Base-by-base conservation (phyloP, 106 monocot species). In the Narthecium ossifragum region DNA sequence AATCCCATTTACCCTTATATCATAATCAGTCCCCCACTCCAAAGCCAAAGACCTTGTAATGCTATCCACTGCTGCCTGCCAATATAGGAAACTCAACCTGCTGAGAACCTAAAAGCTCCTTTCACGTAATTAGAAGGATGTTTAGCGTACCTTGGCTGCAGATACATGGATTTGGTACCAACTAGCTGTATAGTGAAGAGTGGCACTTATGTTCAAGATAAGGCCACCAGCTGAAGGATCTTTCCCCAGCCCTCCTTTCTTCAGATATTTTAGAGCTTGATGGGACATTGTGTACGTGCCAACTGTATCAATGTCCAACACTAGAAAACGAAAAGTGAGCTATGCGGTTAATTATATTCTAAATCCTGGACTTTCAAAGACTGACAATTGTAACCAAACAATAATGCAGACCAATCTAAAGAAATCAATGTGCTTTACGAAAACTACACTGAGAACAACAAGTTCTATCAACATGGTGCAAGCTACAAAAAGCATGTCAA, bases 91-190 rank as follows among this genome's bases (percentile, higher is more conserved):
- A 39, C 10, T 26, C 30, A 60, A 41, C 4, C 5, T 18, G 31
- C 22, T 13, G 1, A 28, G 27, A 60, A 56, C 17, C 5, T 46
- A 52, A 26, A 29, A 32, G 22, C 5, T 22, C 22, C 4, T 11
- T 15, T 30, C n/a, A 2, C 31, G 23, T 10, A 51, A 18, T 15
- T 2, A 51, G 15, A 61, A 18, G 8, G n/a, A 50, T 30, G 34
- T 14, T 15, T 4, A 30, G n/a, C 2, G 2, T 64, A 96, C 90
- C 94, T 98, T 98, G 26, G 96, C 96, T 54, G 96, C 90, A 26
- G 90, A 80, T 36, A 84, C 86, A 76, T 98, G 83, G 70, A 98
- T 75, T 65, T 98, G 90, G 53, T 98, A 90, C 96, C 96, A 98
- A 32, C 73, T 4, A 24, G 96, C 90, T 60, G 90, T 86, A 51